These are phyloP conservation scores for Dunaliella primolecta DNA, from an alignment of 139 green algal species.

Conservation along the genomic window DNA sequence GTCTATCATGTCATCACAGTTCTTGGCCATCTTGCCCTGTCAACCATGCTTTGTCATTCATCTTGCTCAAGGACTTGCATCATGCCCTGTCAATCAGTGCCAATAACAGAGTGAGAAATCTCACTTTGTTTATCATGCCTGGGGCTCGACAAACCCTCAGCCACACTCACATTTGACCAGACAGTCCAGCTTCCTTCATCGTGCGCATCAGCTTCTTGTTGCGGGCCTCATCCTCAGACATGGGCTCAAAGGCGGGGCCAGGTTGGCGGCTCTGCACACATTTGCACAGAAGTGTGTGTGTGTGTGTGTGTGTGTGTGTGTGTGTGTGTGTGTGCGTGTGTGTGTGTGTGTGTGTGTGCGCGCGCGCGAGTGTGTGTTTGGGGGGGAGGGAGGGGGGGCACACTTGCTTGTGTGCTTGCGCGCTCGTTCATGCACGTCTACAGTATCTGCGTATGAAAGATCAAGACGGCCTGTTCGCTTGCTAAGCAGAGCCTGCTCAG, in stretches of 20 bases:
- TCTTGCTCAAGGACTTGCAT: no score
- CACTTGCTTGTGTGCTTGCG: slow-evolving; percentile 1
- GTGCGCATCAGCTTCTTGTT: slow-evolving; percentile 14
- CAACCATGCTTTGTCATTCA: no score
- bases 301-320: slow-evolving; percentile 25
- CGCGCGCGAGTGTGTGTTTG: slow-evolving; percentile 13
- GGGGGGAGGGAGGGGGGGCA: no score
- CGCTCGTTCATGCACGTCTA: neutral
- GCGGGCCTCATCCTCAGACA: neutral
- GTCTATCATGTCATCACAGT: no score
- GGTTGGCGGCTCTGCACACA: neutral
- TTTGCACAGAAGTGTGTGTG: slow-evolving; percentile 11
- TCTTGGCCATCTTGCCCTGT: no score
- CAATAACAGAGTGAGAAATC: no score
- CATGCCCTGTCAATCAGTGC: no score
- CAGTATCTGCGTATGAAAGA: no score
- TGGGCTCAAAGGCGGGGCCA: neutral
- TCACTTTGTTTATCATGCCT: neutral
- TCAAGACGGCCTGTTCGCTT: no score
- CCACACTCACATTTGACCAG: neutral
- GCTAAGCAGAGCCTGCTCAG: no score
- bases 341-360: slow-evolving; percentile 14
- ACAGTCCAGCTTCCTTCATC: neutral
- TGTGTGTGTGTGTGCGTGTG: slow-evolving; percentile 23
- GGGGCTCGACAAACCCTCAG: neutral